Conservation (phyloP, 2,329 filamentous ascomycete genomes). For the Lachnellula occidentalis region DNA sequence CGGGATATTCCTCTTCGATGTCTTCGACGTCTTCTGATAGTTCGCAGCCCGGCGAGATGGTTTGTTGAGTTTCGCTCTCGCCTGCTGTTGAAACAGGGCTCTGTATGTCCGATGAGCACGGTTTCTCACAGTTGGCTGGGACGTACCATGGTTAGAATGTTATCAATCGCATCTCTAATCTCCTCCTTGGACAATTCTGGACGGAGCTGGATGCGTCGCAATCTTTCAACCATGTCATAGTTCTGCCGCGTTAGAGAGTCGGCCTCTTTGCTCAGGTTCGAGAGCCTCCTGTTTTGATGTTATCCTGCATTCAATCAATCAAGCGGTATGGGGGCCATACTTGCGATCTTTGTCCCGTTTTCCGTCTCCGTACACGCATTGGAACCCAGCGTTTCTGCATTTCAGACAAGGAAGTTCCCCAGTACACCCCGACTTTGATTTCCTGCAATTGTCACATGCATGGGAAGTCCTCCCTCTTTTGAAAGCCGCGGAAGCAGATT, state of each 20-base stretch:
- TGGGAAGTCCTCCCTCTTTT: slow-evolving; percentile 25
- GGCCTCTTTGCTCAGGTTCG: slow-evolving; percentile 19
- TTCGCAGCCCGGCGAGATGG: not conserved
- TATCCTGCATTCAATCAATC: not conserved
- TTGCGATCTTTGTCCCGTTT: slow-evolving; percentile 27
- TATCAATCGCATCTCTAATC: slow-evolving; percentile 18
- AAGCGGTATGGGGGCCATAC: slow-evolving; percentile 7
- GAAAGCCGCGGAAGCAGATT: slow-evolving; percentile 2
- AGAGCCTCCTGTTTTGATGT: slow-evolving; percentile 12
- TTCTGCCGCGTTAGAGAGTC: slow-evolving; percentile 13
- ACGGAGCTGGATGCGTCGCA: slow-evolving; percentile 20
- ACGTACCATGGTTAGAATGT: slow-evolving; percentile 21
- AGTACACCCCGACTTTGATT: slow-evolving; percentile 34
- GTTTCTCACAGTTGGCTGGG: not conserved
- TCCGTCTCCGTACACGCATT: slow-evolving; percentile 26
- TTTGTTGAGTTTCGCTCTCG: no score
- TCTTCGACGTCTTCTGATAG: not conserved
- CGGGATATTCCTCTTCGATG: slow-evolving; percentile 11
- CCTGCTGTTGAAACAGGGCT: no score
- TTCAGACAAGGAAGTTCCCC: slow-evolving; percentile 30
- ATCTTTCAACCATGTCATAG: slow-evolving; percentile 14
- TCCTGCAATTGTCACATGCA: slow-evolving; percentile 33
- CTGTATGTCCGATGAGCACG: no score
- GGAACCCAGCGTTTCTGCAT: slow-evolving; percentile 23
- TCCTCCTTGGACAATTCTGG: slow-evolving; percentile 11